Evolutionary conservation across 768 basidiomycete genomes (phyloP).

Genomic region (Agaricus subrufescens): DNA sequence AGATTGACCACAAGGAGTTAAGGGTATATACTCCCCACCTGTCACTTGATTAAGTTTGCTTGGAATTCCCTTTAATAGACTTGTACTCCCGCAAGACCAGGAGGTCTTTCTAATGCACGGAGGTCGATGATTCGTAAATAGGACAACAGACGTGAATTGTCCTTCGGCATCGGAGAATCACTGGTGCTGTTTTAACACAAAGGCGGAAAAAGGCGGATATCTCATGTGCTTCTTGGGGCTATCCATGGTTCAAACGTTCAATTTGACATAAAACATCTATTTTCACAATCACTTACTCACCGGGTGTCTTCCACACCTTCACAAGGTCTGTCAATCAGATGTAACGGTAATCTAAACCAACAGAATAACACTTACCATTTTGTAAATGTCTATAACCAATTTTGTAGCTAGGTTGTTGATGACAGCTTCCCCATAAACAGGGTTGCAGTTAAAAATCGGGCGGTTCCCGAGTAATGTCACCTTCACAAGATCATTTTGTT

Average conservation of each 20-base stretch:
- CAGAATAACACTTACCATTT: too few species aligned
- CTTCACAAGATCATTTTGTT: not conserved
- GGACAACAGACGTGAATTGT: not conserved
- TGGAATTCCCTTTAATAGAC: not conserved
- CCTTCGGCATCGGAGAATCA: not conserved
- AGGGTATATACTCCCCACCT: not conserved
- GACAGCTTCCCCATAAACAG: not conserved
- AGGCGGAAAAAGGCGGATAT: not conserved
- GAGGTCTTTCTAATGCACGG: not conserved
- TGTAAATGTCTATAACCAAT: not conserved
- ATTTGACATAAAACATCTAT: not conserved
- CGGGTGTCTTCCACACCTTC: not conserved
- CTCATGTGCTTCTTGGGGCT: not conserved
- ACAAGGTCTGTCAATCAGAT: too few species aligned
- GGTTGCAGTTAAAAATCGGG: too few species aligned
- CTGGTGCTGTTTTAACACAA: not conserved
- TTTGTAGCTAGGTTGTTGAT: not conserved
- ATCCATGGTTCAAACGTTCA: not conserved
- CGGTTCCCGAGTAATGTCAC: constrained; percentile 4
- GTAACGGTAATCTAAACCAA: too few species aligned
- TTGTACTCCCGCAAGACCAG: not conserved
- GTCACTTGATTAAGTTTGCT: constrained; percentile 7
- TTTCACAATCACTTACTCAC: not conserved
- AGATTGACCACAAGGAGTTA: constrained; percentile 1
- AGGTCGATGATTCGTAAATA: not conserved